Percentiles rank a stretch among this genome's conserved stretches.
Conservation (phyloP, 2,329 filamentous ascomycete genomes). For the Stagonosporopsis vannaccii region DNA sequence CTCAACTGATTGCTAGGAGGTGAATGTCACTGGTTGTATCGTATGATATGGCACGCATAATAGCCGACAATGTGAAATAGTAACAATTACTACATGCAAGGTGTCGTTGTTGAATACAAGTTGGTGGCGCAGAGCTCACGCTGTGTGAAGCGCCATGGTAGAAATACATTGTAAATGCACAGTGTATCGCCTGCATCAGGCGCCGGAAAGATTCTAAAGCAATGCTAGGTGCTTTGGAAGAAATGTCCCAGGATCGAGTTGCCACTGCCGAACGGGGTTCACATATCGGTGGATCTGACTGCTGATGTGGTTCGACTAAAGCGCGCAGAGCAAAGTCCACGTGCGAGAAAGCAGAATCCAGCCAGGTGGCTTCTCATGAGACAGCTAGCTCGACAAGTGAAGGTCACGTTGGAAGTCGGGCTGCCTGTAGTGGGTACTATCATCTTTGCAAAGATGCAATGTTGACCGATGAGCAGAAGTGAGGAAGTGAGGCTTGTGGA, state of each 20-base stretch:
- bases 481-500: not conserved
- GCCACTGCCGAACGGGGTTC: too few species aligned
- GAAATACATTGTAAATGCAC: too few species aligned
- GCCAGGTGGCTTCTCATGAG: not conserved
- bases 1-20: not conserved
- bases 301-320: too few species aligned
- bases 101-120: not conserved
- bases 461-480: not conserved
- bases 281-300: too few species aligned
- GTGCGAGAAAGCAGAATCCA: too few species aligned
- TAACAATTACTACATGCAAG: not conserved
- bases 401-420: too few species aligned
- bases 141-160: too few species aligned
- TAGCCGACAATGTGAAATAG: not conserved
- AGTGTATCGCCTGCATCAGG: not conserved
- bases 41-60: not conserved
- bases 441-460: not conserved
- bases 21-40: not conserved
- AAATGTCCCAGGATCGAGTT: too few species aligned
- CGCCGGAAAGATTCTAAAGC: too few species aligned
- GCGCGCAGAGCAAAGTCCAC: too few species aligned
- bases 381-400: not conserved
- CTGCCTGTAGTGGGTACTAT: not conserved
- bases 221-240: too few species aligned
- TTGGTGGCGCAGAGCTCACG: not conserved